These are phyloP conservation scores for Marchantia polymorpha DNA, from an alignment of 225 moss, liverwort and hornwort genomes.

Conservation along the genomic window DNA sequence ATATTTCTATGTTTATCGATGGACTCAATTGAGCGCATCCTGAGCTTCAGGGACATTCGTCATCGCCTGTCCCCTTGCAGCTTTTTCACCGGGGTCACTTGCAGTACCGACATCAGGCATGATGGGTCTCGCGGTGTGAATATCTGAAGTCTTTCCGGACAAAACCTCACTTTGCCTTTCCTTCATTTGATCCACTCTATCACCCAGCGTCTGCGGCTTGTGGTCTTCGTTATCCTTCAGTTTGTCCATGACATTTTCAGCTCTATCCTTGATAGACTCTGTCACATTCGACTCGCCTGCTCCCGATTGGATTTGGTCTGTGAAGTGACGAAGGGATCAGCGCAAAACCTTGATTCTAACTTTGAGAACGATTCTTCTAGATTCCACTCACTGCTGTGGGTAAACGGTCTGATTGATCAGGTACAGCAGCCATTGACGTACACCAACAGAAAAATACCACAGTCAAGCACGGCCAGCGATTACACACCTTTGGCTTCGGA, in stretches of 20 bases:
- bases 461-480: no score
- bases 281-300: conserved; percentile 4
- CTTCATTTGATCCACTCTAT: background rate
- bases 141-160: conserved; percentile 11
- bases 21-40: background rate
- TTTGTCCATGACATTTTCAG: conserved; percentile 1
- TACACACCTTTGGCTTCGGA: no score
- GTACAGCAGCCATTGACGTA: no score
- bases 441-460: no score
- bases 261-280: conserved; percentile 15
- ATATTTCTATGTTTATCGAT: background rate
- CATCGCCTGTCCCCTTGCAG: conserved; percentile 14
- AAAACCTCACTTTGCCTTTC: conserved; percentile 16
- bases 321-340: no score
- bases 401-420: no score
- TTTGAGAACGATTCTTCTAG: no score
- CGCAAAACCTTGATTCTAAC: no score
- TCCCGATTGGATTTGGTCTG: conserved; percentile 9
- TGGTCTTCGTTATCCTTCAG: conserved; percentile 1
- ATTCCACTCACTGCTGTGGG: no score
- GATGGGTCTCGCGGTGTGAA: conserved; percentile 15
- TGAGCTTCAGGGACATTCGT: background rate
- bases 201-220: background rate
- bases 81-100: conserved; percentile 17
- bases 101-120: conserved; percentile 4